Evolutionary conservation across 345 rosid genomes (phyloP).

Genomic region (Anastatica hierochuntica): DNA sequence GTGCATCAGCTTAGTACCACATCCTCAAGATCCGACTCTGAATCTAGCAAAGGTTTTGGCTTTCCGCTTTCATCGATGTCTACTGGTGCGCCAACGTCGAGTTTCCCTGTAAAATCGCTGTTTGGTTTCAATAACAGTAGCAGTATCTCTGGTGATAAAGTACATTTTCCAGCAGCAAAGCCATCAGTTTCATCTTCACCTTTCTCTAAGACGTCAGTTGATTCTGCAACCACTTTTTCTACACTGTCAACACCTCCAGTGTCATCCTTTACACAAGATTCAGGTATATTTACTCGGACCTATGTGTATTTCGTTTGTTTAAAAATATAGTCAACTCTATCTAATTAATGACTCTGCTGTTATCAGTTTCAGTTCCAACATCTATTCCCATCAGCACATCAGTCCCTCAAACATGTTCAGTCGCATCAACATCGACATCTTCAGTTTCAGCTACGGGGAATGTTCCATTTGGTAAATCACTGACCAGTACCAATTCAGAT

Average conservation of each 20-base stretch:
- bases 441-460: constrained; percentile 24
- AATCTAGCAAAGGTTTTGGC: constrained; percentile 25
- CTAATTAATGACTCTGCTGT: constrained; percentile 16
- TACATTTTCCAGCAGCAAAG: constrained; percentile 14
- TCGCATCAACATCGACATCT: constrained; percentile 29
- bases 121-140: constrained; percentile 26
- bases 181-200: constrained; percentile 18
- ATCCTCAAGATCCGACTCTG: constrained; percentile 5
- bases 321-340: constrained; percentile 9
- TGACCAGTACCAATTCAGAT: constrained; percentile 28
- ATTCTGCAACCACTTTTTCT: constrained; percentile 7
- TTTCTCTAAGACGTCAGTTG: constrained; percentile 12
- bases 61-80: constrained; percentile 24
- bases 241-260: constrained; percentile 12
- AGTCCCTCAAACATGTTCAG: constrained; percentile 13
- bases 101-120: constrained; percentile 24
- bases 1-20: constrained; percentile 4
- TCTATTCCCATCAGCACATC: constrained; percentile 24
- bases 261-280: constrained; percentile 12
- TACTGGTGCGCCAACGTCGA: constrained; percentile 27
- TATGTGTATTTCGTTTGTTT: constrained; percentile 4
- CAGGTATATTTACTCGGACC: constrained; percentile 15
- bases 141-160: constrained; percentile 35
- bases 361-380: constrained; percentile 32
- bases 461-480: constrained; percentile 27